Percentiles rank a stretch among this genome's conserved stretches.
Conservation (phyloP, 371 early-diverging fungal genomes). For the Catenaria anguillulae region DNA sequence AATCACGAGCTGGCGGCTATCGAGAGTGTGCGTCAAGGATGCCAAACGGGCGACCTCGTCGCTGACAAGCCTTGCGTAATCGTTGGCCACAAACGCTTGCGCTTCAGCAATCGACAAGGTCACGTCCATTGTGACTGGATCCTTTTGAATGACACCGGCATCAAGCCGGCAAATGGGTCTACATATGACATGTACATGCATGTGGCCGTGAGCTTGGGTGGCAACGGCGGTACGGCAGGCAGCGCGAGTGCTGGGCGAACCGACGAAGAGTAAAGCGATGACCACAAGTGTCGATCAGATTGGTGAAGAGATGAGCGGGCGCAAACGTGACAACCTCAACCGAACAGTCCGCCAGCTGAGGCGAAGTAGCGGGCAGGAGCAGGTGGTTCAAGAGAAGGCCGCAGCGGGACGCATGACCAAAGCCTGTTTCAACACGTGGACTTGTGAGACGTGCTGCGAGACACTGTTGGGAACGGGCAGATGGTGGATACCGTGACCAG, state of each 20-base stretch:
- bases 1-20: neutral
- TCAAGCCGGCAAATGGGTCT: neutral
- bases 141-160: neutral
- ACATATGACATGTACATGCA: neutral
- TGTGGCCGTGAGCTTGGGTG: accelerated
- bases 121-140: neutral
- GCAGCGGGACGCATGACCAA: neutral
- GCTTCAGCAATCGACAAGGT: neutral
- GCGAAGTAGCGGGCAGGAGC: no score
- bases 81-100: neutral
- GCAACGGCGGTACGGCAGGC: no score
- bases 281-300: neutral
- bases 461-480: neutral
- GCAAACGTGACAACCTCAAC: neutral
- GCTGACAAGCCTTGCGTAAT: neutral
- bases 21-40: no score
- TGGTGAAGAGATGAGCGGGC: neutral
- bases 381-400: neutral
- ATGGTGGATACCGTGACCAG: neutral
- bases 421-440: neutral
- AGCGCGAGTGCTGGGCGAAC: neutral
- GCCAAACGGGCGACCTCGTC: neutral
- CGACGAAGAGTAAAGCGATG: neutral
- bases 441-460: no score
- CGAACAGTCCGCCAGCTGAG: neutral